Base-by-base conservation (phyloP, 192 early-diverging fungal species). In the Lobosporangium transversale region DNA sequence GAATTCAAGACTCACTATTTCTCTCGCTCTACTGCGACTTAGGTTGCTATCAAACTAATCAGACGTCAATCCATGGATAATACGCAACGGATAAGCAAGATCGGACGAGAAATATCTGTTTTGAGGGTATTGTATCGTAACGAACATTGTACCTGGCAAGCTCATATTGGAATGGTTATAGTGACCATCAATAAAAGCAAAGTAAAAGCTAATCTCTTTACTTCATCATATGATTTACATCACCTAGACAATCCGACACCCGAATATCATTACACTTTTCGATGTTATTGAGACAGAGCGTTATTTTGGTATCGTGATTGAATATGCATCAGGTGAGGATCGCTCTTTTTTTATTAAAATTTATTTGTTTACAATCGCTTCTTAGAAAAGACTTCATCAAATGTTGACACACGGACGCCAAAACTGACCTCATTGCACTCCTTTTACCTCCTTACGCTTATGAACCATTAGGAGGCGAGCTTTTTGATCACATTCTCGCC, bases 221-320 rank as follows among this genome's bases (percentile, higher is more conserved):
- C n/a, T 40, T 14, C 37, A 14, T 40, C 37, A 40, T 40, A 40
- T 40, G 37, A n/a, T n/a, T n/a, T n/a, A 45, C 44, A 45, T 20
- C 44, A 20, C 44, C 15, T 20, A 97, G 93, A 87, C 90, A 5
- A 91, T 97, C 40, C 85, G 93, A 62, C 95, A 97, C 59, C 90
- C 91, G 15, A 89, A 94, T 75, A 97, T 99, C 63, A 95, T 99
- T 31, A 89, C 93, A 73, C 79, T 98, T 32, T 89, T 89, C 69
- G 97, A 99, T 73, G 95, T 98, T 14, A 94, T 99, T 68, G 97
- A 99, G 79, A 97, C 95, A 6, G 94, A 94, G 53, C 81, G 89
- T 58, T 97, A 98, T 71, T 97, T 99, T 80, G 97, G 97, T 37
- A 96, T 99, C 68, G 92, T 98, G 27, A 90, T 98, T 78, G 95